Evolutionary conservation across 2,329 filamentous ascomycete species (phyloP), one percentile per base, ranked within the genome.

Genomic region (Penicillium janthinellum): DNA sequence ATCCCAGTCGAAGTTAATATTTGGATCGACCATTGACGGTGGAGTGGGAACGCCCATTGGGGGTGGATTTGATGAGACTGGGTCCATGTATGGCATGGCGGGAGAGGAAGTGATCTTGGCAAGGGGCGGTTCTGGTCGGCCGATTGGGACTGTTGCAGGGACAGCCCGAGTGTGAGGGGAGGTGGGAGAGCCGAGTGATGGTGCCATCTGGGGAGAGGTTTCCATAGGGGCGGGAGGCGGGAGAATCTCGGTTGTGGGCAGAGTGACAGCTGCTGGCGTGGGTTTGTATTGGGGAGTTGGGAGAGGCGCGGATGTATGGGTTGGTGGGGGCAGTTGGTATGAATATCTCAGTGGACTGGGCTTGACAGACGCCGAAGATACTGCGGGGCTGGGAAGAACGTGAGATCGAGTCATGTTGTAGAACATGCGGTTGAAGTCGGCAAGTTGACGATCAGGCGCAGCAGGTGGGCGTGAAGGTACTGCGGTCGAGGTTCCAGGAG

Each of bases 1-100:
- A 55, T 81, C 79, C 79, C 79, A 81, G 66, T 81, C 79, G 64
- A 81, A 81, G 56, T 78, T 75, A 20, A 79, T 55, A 48, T 78
- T 79, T 8, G 75, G 73, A 20, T 77, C 76, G 8, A 77, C 65
- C 71, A 77, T 73, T 1, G 72, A 75, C 1, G 73, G 71, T 0
- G 72, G 75, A 12, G 74, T 77, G 28, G 72, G 71, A 25, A 67
- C 67, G 11, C 62, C 60, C 20, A 64, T 54, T 25, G 62, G 54
- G 5, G 63, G 60, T 10, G 41, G 42, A 42, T 61, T 62, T 5
- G 68, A 67, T 8, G 66, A 68, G 7, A 57, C 14, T 8, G 66
- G 41, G 15, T 74, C 67, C 55, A 72, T 62, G 48, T 67, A 73
- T 1, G 63, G 50, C 12, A 68, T 51, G 4, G 48, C 7, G 14